Evolutionary conservation across 1,139 yeast genomes (phyloP).

Genomic region (Protomyces arabidopsidicola): DNA sequence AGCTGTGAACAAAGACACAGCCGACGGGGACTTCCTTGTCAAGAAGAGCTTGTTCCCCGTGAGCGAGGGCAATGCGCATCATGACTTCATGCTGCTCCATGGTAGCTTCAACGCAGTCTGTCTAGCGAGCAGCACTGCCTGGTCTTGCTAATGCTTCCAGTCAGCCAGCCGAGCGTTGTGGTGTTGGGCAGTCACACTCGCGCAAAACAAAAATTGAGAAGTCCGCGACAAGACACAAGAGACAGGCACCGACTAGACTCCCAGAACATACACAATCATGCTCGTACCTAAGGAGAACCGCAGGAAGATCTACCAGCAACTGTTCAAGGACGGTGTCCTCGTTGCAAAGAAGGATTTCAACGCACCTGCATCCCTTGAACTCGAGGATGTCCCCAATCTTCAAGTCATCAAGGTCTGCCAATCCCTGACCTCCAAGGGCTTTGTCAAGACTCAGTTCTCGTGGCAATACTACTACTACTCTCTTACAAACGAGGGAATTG

Average conservation of each 20-base stretch:
- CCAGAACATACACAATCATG: not conserved
- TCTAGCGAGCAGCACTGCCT: not conserved
- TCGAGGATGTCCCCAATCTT: slow-evolving; percentile 51
- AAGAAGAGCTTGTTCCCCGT: slow-evolving; percentile 55
- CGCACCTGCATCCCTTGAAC: slow-evolving; percentile 94
- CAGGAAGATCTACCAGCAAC: slow-evolving; percentile 29
- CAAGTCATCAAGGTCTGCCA: slow-evolving; percentile 99
- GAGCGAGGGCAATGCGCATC: slow-evolving; percentile 14
- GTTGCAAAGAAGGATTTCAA: slow-evolving; percentile 57
- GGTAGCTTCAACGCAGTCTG: not conserved
- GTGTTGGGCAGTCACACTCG: not conserved
- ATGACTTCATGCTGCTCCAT: not conserved
- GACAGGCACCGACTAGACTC: not conserved
- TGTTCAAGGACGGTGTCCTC: slow-evolving; percentile 31
- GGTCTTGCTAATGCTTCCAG: not conserved
- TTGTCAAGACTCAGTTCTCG: slow-evolving; percentile 99
- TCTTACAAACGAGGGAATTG: slow-evolving; percentile 99
- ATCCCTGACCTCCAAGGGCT: slow-evolving; percentile 98
- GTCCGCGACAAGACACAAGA: not conserved
- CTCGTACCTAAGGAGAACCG: slow-evolving; percentile 31
- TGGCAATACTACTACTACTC: slow-evolving; percentile 99
- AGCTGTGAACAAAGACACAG: slow-evolving; percentile 53
- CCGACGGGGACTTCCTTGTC: slow-evolving; percentile 71
- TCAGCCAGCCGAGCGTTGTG: not conserved
- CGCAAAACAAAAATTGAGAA: not conserved